Base-by-base conservation (phyloP, 768 basidiomycete species). In the Podaxis mareebaensis region DNA sequence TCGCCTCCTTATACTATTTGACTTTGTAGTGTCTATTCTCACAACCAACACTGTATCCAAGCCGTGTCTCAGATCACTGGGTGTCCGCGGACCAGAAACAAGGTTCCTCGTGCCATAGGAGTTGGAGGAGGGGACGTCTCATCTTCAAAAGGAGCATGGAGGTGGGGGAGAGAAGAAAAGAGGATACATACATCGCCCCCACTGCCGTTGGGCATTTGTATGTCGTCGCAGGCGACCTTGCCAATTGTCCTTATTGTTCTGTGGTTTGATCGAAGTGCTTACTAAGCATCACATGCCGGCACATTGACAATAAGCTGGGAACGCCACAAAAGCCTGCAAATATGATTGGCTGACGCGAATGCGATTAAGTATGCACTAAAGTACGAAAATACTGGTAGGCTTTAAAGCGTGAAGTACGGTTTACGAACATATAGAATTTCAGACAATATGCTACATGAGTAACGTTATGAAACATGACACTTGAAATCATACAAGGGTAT, bases 171-270 rank as follows among this genome's bases (percentile, higher is more conserved):
- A 57, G 38, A 53, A 46, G 64, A 65, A 68, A 69, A 65, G 65
- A 67, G 63, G 58, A 64, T 0, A 60, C 28, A 30, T 52, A 53
- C 24, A 28, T 54, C 10, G 22, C 13, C 36, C 30, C 36, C 42
- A 26, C 30, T 26, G 11, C 33, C 63, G 42, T 53, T 48, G 3
- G 28, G 12, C 59, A 61, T 64, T 65, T 68, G 65, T 74, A 68
- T 69, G 68, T 69, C 67, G 65, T 63, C 56, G 58, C 28, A 46
- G 53, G 46, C 61, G 60, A 64, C 64, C 63, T 52, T 58, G 48
- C 67, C 66, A 68, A 68, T 74, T 70, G 71, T 71, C 70, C 70
- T 69, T 72, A 75, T 73, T 75, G 73, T 75, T 70, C 70, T 70
- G 65, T 46, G 58, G 51, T 33, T 46, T 64, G 22, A 53, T 36